These are phyloP conservation scores for Fusarium falciforme DNA, from an alignment of 2,329 filamentous ascomycete species.

Conservation along the genomic window DNA sequence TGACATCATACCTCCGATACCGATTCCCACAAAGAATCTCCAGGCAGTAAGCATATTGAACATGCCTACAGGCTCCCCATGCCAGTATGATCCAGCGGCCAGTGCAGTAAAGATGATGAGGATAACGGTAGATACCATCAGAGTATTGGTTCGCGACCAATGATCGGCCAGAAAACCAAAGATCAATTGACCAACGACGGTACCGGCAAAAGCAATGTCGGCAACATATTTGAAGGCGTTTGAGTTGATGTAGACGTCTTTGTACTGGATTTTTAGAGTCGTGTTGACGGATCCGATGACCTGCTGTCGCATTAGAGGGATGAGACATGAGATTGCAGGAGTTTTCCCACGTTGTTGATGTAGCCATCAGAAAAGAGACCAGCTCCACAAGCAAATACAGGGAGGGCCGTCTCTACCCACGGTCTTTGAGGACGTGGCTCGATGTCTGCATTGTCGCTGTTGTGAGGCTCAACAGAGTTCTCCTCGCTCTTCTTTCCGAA, in stretches of 20 bases:
- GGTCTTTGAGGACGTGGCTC: conserved; percentile 18
- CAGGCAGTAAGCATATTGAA: conserved; percentile 83
- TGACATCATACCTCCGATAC: conserved; percentile 72
- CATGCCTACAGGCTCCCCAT: conserved; percentile 75
- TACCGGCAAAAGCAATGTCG: conserved; percentile 88
- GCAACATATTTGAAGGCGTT: conserved; percentile 79
- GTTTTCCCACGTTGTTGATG: conserved; percentile 77
- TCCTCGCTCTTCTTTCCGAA: conserved; percentile 28
- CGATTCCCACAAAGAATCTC: conserved; percentile 83
- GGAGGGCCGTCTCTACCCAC: conserved; percentile 54
- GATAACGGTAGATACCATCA: conserved; percentile 84
- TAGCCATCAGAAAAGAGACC: conserved; percentile 94
- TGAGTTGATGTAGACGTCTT: conserved; percentile 74
- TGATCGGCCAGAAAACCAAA: conserved; percentile 87
- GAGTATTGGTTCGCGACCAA: conserved; percentile 85
- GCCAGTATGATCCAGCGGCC: conserved; percentile 79
- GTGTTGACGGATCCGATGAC: conserved; percentile 91
- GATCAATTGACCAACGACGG: conserved; percentile 81
- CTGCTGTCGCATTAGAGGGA: conserved; percentile 51
- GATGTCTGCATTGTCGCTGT: conserved; percentile 7
- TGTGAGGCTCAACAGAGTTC: conserved; percentile 14
- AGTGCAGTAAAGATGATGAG: conserved; percentile 88
- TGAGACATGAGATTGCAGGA: not conserved
- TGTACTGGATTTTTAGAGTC: conserved; percentile 76
- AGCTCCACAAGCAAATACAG: conserved; percentile 88